Evolutionary conservation across 2,329 filamentous ascomycete genomes (phyloP).

Genomic region (Paradendryphiella salina): DNA sequence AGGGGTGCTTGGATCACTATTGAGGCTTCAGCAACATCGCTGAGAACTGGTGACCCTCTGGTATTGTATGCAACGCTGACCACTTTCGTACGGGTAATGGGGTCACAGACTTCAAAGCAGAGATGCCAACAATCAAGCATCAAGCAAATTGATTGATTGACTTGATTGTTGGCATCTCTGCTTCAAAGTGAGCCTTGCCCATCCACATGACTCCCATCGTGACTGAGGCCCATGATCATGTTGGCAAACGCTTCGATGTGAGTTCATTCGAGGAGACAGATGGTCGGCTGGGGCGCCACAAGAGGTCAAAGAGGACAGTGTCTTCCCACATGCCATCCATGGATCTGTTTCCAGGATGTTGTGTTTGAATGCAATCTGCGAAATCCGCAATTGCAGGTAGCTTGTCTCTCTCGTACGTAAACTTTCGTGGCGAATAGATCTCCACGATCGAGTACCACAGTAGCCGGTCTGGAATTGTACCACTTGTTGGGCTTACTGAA

Average conservation of each 20-base stretch:
- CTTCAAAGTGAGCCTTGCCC: too few relatives aligned
- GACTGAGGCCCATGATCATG: not conserved
- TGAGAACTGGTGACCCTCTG: not conserved
- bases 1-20: not conserved
- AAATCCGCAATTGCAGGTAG: constrained; percentile 1
- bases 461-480: too few relatives aligned
- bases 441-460: not conserved
- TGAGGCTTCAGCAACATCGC: not conserved
- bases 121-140: too few relatives aligned
- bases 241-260: not conserved
- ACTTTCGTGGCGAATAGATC: not conserved
- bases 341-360: not conserved
- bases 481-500: not conserved
- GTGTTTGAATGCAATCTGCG: not conserved
- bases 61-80: not conserved
- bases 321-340: not conserved
- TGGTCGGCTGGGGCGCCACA: not conserved
- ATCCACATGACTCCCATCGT: not conserved
- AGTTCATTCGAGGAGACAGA: not conserved
- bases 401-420: not conserved
- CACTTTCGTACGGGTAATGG: not conserved
- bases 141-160: too few relatives aligned
- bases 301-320: not conserved
- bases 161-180: too few relatives aligned
- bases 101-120: not conserved